phyloP scores from a whole-genome alignment of 1,139 yeast genomes.

The Taphrina wiesneri region DNA sequence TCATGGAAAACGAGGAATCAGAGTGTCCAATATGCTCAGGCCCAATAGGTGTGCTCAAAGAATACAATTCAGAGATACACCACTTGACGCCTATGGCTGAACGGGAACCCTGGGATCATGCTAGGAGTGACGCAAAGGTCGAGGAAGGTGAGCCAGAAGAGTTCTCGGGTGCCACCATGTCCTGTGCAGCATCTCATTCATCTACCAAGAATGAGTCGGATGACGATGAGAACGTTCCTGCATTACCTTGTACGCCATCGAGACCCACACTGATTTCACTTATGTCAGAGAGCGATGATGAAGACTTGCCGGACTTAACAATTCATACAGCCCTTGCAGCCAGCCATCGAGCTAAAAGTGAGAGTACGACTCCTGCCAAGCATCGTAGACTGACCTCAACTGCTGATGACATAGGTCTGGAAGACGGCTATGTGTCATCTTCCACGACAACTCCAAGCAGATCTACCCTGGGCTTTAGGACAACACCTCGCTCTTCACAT shows the following conservation, averaged over 20 bases:
- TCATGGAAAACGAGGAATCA: conserved; percentile 56
- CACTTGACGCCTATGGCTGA: conserved; percentile 84
- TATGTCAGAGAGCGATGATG: background rate
- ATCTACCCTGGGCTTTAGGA: background rate
- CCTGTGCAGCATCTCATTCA: background rate
- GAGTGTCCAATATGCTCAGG: conserved; percentile 96
- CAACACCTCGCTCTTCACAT: background rate
- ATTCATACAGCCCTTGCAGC: background rate
- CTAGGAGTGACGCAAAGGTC: background rate
- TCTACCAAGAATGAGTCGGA: background rate
- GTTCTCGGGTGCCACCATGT: conserved; percentile 46
- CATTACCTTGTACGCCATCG: background rate
- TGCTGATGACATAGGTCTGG: background rate
- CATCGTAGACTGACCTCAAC: background rate
- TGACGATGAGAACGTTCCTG: background rate
- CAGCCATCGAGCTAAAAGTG: background rate
- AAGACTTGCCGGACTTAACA: background rate
- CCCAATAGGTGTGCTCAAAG: conserved; percentile 79
- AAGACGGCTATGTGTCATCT: background rate
- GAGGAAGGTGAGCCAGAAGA: background rate
- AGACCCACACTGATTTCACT: background rate
- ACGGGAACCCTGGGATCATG: background rate
- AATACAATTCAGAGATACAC: conserved; percentile 60
- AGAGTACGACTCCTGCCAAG: background rate
- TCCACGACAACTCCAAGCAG: background rate